Base-by-base conservation (phyloP, 2,329 filamentous ascomycete genomes). In the Aspergillus fumigatiaffinis region DNA sequence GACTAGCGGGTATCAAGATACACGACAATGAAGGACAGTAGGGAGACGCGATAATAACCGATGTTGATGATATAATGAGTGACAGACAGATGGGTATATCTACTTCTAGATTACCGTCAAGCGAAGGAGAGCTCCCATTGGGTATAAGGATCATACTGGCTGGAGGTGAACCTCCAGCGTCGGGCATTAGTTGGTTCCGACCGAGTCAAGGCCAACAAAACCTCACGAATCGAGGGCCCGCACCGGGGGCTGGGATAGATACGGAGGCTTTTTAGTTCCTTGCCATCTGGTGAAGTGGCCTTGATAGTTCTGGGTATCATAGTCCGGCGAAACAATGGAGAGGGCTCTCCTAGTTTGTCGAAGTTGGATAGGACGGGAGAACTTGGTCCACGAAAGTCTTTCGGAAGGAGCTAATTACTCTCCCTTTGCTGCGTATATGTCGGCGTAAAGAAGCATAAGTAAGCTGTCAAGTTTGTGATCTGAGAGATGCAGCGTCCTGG, bases 401-500 rank as follows among this genome's bases (percentile, higher is more conserved):
- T 38, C 2, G 14, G 14, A 38, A 38, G 32, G 32, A 17, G 32
- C 14, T 3, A 38, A 17, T 17, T 17, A 17, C 32, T 17, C 32
- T 17, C 14, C 14, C 14, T 38, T 17, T 17, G 14, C 14, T 7
- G 14, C 51, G 26, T 48, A 56, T 28, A 14, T 51, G 41, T 38
- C 12, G 49, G 29, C 8, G 41, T 28, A 9, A 6, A 9, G 12
- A 32, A 12, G 2, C 8, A 48, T 26, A 5, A 26, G 4, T 12
- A 20, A 10, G 44, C 35, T 10, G 5, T 57, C 54, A 58, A 38
- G 50, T 50, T 1, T 59, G 55, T 9, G 58, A 57, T 8, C 51
- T 61, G 29, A 55, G 56, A 0, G 66, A 68, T 3, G 60, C 62
- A 32, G 59, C 59, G 21, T 63, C 63, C 20, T 70, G 62, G 17